phyloP scores from a whole-genome alignment of 2,329 filamentous ascomycete genomes.

The Tolypocladium paradoxum region DNA sequence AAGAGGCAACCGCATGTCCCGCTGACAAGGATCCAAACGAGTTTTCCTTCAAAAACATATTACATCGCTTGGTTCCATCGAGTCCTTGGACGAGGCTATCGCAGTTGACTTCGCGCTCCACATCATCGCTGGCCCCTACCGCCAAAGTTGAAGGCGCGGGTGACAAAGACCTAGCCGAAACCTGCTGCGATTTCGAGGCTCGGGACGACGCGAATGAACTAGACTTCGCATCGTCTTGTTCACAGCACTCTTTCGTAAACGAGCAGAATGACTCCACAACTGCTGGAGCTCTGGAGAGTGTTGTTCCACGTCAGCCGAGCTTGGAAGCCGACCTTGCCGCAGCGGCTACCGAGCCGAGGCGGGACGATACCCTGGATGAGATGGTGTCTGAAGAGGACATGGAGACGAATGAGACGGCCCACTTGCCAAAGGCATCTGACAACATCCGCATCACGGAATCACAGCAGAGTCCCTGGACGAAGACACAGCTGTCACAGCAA shows the following conservation, averaged over 20 bases:
- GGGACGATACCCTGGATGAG: no score
- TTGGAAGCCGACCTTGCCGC: background rate
- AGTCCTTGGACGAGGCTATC: conserved; percentile 14
- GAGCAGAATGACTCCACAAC: background rate
- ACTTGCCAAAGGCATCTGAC: background rate
- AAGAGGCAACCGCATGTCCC: background rate
- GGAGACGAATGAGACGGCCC: background rate
- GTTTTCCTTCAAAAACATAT: conserved; percentile 11
- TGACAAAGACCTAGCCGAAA: background rate
- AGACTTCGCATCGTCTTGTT: no score
- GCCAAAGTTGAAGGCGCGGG: background rate
- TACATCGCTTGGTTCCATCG: conserved; percentile 13
- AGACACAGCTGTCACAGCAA: background rate
- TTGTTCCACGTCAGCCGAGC: background rate
- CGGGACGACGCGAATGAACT: background rate
- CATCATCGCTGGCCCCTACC: background rate
- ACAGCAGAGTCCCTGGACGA: conserved; percentile 8
- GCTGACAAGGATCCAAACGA: conserved; percentile 2
- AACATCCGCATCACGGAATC: background rate
- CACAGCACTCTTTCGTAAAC: background rate
- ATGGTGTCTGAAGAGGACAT: no score
- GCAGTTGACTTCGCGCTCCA: background rate
- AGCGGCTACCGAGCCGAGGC: background rate
- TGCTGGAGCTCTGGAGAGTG: background rate
- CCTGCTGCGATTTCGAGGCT: background rate